These are phyloP conservation scores for Westerdykella sp. DNA, from an alignment of 2,329 filamentous ascomycete genomes.

Conservation along the genomic window DNA sequence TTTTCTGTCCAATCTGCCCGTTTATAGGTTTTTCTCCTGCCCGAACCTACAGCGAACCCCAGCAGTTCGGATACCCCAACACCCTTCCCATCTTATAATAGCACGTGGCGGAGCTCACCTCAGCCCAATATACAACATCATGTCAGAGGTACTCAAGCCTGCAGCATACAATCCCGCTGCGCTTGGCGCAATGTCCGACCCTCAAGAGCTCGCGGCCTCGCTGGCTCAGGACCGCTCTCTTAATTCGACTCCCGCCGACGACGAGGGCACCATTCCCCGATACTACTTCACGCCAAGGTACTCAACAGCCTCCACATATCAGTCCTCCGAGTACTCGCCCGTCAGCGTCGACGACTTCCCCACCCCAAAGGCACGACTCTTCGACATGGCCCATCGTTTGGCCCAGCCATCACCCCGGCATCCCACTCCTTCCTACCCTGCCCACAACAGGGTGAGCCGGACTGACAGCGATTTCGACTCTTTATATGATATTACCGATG, in stretches of 20 bases:
- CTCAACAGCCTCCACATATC: constrained; percentile 26
- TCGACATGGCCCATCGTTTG: constrained; percentile 44
- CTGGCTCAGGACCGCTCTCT: constrained; percentile 53
- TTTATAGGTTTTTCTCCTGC: constrained; percentile 14
- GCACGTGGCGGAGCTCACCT: constrained; percentile 33
- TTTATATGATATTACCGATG: constrained; percentile 76
- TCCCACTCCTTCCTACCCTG: constrained; percentile 46
- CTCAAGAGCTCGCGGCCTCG: constrained; percentile 39
- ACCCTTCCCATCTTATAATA: constrained; percentile 29
- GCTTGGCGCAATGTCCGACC: constrained; percentile 20
- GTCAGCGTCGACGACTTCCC: constrained; percentile 57
- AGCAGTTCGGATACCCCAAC: constrained; percentile 23
- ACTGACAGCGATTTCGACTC: constrained; percentile 75
- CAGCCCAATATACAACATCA: constrained; percentile 35
- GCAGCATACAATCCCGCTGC: constrained; percentile 41
- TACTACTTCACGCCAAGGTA: constrained; percentile 38
- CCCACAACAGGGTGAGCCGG: constrained; percentile 59
- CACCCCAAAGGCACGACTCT: constrained; percentile 61
- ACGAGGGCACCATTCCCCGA: constrained; percentile 27
- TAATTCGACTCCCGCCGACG: constrained; percentile 61
- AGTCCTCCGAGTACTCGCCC: constrained; percentile 36
- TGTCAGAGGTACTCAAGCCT: constrained; percentile 44
- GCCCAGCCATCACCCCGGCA: constrained; percentile 48
- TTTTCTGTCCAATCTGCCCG: constrained; percentile 13
- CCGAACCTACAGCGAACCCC: constrained; percentile 6